A percentile compares a stretch with the other conserved stretches of the same genome.
phyloP scores from a whole-genome alignment of 768 basidiomycete genomes.

The Macrolepiota dolichaula region DNA sequence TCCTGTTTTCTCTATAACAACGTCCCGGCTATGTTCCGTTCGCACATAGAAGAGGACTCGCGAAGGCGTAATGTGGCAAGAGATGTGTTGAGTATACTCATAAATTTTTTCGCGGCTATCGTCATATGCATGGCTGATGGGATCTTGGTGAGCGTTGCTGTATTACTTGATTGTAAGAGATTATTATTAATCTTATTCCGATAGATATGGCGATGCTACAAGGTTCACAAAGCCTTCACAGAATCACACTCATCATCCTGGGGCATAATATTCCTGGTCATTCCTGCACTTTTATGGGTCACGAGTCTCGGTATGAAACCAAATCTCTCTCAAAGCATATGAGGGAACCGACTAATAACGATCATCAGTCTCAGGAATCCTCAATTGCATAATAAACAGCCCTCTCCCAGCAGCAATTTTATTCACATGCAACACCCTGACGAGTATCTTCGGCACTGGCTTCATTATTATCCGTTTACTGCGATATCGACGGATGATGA shows the following conservation, averaged over 20 bases:
- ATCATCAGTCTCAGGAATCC: neutral
- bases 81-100: too few species aligned
- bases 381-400: neutral
- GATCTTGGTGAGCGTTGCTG: neutral
- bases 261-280: neutral
- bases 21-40: neutral
- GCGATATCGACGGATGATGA: neutral
- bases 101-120: neutral
- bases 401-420: neutral
- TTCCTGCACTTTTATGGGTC: neutral
- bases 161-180: too few species aligned
- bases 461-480: too few species aligned
- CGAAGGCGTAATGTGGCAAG: neutral
- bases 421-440: too few species aligned
- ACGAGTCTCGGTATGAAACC: neutral
- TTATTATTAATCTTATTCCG: neutral
- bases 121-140: neutral
- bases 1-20: neutral
- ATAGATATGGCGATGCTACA: slow-evolving; percentile 3
- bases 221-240: neutral
- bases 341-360: neutral
- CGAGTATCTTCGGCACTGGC: too few species aligned
- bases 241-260: neutral
- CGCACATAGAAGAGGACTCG: neutral
- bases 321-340: neutral